Conservation (phyloP, 257 asterid genomes). For the Schizonepeta tenuifolia region DNA sequence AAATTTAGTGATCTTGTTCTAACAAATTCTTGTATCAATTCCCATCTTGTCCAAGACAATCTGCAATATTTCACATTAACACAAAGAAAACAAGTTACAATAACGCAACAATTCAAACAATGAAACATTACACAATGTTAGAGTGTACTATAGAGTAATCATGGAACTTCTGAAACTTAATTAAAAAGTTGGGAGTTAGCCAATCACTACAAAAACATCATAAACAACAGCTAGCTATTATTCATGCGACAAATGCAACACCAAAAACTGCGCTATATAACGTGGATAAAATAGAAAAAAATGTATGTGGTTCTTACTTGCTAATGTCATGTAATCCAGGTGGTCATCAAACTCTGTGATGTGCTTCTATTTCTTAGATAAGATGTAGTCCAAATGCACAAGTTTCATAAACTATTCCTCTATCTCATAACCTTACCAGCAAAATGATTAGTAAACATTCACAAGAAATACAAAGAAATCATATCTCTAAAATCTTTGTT, state of each 20-base stretch:
- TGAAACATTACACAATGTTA: too few relatives aligned
- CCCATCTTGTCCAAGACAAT: too few relatives aligned
- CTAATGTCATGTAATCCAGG: constrained; percentile 71
- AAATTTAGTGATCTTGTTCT: too few relatives aligned
- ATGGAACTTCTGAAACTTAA: constrained; percentile 39
- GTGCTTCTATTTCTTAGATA: constrained; percentile 81
- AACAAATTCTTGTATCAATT: too few relatives aligned
- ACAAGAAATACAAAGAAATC: too few relatives aligned
- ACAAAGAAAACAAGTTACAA: too few relatives aligned
- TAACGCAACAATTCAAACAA: too few relatives aligned
- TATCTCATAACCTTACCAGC: too few relatives aligned
- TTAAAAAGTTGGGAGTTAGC: constrained; percentile 69
- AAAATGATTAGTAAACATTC: too few relatives aligned
- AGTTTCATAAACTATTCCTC: too few relatives aligned
- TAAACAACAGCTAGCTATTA: constrained; percentile 20
- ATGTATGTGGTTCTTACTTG: constrained; percentile 60
- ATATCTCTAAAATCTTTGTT: too few relatives aligned
- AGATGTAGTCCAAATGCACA: constrained; percentile 75
- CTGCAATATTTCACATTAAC: too few relatives aligned
- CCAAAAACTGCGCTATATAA: neutral
- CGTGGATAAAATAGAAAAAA: neutral
- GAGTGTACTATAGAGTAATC: constrained; percentile 1
- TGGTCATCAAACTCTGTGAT: constrained; percentile 95
- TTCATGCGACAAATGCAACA: neutral
- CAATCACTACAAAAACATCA: constrained; percentile 60